phyloP scores from a whole-genome alignment of 2,329 filamentous ascomycete species.

The Ceratocystis albifundus region DNA sequence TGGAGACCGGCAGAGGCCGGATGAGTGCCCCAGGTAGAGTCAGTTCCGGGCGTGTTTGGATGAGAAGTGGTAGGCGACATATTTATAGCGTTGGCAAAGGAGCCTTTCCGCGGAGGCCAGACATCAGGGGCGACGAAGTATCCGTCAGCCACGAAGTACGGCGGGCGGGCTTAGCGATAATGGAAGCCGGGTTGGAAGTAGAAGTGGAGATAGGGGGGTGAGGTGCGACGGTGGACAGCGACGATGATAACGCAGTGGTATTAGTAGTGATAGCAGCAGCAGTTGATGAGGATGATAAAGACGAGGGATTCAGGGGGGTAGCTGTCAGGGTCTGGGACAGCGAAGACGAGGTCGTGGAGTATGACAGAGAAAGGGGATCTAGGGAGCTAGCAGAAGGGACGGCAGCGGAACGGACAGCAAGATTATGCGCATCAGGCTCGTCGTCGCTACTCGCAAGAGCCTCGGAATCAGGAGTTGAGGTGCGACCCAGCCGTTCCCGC shows the following conservation, averaged over 20 bases:
- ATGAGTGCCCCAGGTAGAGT: constrained; percentile 49
- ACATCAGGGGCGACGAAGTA: constrained; percentile 47
- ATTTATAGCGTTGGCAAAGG: constrained; percentile 58
- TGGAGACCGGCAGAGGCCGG: constrained; percentile 41
- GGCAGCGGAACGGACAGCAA: neutral
- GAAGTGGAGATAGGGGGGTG: constrained; percentile 30
- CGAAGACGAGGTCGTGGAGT: neutral
- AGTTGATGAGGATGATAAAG: neutral
- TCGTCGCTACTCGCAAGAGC: constrained; percentile 90
- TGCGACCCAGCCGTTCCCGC: constrained; percentile 60
- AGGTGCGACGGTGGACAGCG: neutral
- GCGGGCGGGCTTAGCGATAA: constrained; percentile 51
- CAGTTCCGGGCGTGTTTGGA: constrained; percentile 64
- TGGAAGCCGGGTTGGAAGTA: constrained; percentile 38
- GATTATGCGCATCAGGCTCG: constrained; percentile 53
- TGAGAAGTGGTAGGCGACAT: constrained; percentile 73
- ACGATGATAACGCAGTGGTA: neutral
- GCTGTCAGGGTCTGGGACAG: neutral
- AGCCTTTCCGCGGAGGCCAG: constrained; percentile 56
- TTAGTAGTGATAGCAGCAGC: neutral
- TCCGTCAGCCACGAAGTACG: constrained; percentile 83
- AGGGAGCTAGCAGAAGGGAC: neutral
- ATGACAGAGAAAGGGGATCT: neutral
- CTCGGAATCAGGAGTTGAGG: constrained; percentile 87
- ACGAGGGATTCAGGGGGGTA: constrained; percentile 7